Evolutionary conservation across 1,139 yeast species (phyloP).

Genomic region (Saccharomyces hybrid): DNA sequence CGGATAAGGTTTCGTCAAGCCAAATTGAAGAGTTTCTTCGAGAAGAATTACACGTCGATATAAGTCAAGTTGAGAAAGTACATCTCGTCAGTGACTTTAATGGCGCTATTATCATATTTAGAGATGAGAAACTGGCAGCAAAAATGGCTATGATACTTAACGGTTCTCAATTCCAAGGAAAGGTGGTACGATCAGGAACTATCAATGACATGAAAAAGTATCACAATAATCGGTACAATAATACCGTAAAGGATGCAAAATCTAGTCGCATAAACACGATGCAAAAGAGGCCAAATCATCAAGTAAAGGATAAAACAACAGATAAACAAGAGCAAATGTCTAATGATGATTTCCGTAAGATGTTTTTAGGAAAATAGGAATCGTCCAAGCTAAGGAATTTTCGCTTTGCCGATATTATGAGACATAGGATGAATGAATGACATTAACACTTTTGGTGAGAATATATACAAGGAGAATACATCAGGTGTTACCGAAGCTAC

Average conservation of each 20-base stretch:
- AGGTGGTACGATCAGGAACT: slow-evolving; percentile 35
- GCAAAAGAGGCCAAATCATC: background rate
- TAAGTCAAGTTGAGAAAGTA: slow-evolving; percentile 28
- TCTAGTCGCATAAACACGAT: background rate
- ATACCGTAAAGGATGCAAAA: background rate
- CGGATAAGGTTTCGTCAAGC: slow-evolving; percentile 40
- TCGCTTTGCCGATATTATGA: no score
- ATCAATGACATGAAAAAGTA: slow-evolving; percentile 32
- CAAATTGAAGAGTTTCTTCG: slow-evolving; percentile 37
- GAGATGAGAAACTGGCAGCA: slow-evolving; percentile 45
- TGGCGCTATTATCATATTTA: slow-evolving; percentile 51
- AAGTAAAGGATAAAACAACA: background rate
- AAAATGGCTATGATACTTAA: slow-evolving; percentile 46
- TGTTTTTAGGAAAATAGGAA: slow-evolving; percentile 30
- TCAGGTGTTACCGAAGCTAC: background rate
- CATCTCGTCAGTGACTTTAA: slow-evolving; percentile 42
- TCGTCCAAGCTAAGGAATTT: background rate
- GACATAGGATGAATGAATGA: no score
- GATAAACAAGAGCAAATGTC: slow-evolving; percentile 19
- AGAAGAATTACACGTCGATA: slow-evolving; percentile 36
- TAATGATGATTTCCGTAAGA: slow-evolving; percentile 37
- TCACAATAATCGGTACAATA: background rate
- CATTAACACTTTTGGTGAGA: no score
- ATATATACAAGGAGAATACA: background rate
- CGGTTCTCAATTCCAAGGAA: slow-evolving; percentile 37